Base-by-base conservation (phyloP, 176 grass and related monocot species). In the Chloris gayana region DNA sequence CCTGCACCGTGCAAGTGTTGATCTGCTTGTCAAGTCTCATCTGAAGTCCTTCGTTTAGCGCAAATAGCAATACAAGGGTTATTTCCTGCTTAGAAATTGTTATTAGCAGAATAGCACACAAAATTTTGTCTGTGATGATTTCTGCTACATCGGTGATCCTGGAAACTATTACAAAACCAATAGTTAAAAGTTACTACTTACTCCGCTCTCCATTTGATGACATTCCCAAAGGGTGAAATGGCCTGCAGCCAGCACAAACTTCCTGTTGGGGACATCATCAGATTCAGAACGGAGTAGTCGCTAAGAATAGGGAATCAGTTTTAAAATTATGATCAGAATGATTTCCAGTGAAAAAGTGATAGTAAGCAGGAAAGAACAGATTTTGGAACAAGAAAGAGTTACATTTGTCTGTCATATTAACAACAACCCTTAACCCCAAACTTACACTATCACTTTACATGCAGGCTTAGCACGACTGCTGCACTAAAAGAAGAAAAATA, bases 381-480 rank as follows among this genome's bases (percentile, higher is more conserved):
- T 34, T 26, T 34, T 21, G 44, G 4, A 29, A 27, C 3, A 13
- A 78, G 9, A 24, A 18, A 37, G 22, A 6, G 21, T 18, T 73
- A 39, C 38, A 21, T 51, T 80, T 81, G 34, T 78, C n/a, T 73
- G 15, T 5, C 18, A 45, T 17, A 35, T 81, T 37, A 77, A 65
- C 26, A 44, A 0, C 15, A 54, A 9, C 15, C 56, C 66, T 18
- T 24, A 37, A 44, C 0, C 22, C 37, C 75, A 75, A 75, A 70
- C 69, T 44, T 70, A 69, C 42, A 73, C 49, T 13, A 12, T 19
- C n/a, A 25, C 25, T 42, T 37, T 76, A 44, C 75, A 78, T 44
- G 26, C 82, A 85, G 71, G 37, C 14, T 32, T 37, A 81, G n/a
- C 50, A 76, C 75, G 80, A 45, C 25, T 30, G 14, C 21, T 75